These are phyloP conservation scores for Papiliotrema laurentii DNA, from an alignment of 1,284 basidiomycete genomes.

Conservation along the genomic window DNA sequence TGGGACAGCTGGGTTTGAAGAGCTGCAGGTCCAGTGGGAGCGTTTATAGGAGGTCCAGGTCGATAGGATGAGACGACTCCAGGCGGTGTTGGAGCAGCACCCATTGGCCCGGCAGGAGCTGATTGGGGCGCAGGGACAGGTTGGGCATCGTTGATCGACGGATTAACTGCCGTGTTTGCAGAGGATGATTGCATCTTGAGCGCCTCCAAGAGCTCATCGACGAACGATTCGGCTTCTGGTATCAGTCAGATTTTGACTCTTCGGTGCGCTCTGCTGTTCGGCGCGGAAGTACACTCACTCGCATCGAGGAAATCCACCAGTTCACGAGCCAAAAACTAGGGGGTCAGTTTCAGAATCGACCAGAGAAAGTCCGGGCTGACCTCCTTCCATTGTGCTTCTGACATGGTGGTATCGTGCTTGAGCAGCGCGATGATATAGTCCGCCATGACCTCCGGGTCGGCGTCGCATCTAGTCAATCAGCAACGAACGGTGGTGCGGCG, in stretches of 20 bases:
- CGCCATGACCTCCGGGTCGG: constrained; percentile 86
- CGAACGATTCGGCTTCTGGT: constrained; percentile 69
- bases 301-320: constrained; percentile 89
- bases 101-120: constrained; percentile 22
- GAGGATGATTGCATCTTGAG: constrained; percentile 77
- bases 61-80: constrained; percentile 25
- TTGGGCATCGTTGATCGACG: not conserved
- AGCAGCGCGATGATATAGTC: constrained; percentile 94
- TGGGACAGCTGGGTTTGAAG: not conserved
- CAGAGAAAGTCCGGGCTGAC: constrained; percentile 33
- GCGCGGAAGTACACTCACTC: constrained; percentile 52
- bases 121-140: constrained; percentile 27
- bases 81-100: constrained; percentile 14
- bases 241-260: not conserved
- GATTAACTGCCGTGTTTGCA: too few species aligned
- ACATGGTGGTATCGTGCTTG: constrained; percentile 69
- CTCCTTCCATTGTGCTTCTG: constrained; percentile 74
- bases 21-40: constrained; percentile 3
- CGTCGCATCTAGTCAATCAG: constrained; percentile 91
- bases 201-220: constrained; percentile 75
- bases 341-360: not conserved
- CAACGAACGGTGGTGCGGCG: too few species aligned
- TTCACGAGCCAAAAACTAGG: constrained; percentile 61
- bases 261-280: not conserved
- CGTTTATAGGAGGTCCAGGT: constrained; percentile 7